Conservation (phyloP, 139 green algal genomes). For the Volvox reticuliferus region DNA sequence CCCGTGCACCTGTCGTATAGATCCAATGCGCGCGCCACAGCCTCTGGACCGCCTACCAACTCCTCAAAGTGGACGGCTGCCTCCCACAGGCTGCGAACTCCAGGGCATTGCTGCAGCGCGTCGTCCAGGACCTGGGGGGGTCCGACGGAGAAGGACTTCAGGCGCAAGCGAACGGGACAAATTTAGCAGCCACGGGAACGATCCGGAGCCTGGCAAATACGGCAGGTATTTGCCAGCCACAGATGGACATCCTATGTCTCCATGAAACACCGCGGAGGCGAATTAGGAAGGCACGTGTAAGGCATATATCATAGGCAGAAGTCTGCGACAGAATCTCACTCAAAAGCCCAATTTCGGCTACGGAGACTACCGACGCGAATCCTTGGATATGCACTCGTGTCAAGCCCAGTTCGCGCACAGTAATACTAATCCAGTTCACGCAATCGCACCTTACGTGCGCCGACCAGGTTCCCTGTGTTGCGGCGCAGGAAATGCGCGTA, state of each 20-base stretch:
- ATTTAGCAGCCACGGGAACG: neutral
- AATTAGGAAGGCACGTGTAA: too few species aligned
- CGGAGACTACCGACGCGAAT: too few species aligned
- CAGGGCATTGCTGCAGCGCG: constrained; percentile 57
- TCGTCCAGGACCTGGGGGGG: constrained; percentile 57
- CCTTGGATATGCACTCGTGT: too few species aligned
- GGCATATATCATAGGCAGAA: too few species aligned
- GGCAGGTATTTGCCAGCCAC: neutral
- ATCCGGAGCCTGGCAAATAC: neutral
- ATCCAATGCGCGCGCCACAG: constrained; percentile 59
- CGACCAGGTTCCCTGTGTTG: constrained; percentile 45
- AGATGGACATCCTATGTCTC: too few species aligned
- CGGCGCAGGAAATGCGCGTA: constrained; percentile 76
- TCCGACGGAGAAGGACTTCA: neutral
- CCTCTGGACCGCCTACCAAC: constrained; percentile 44
- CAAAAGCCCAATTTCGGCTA: too few species aligned
- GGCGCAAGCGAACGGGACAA: neutral
- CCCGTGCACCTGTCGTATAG: constrained; percentile 62
- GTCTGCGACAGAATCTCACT: too few species aligned
- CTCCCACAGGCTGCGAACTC: constrained; percentile 72
- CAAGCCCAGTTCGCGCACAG: too few species aligned
- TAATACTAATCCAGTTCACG: too few species aligned
- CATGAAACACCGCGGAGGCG: too few species aligned
- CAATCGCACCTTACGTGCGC: constrained; percentile 53
- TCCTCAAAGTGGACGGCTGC: constrained; percentile 79